phyloP scores from a whole-genome alignment of 345 rosid species.

The Streptanthus diversifolius region DNA sequence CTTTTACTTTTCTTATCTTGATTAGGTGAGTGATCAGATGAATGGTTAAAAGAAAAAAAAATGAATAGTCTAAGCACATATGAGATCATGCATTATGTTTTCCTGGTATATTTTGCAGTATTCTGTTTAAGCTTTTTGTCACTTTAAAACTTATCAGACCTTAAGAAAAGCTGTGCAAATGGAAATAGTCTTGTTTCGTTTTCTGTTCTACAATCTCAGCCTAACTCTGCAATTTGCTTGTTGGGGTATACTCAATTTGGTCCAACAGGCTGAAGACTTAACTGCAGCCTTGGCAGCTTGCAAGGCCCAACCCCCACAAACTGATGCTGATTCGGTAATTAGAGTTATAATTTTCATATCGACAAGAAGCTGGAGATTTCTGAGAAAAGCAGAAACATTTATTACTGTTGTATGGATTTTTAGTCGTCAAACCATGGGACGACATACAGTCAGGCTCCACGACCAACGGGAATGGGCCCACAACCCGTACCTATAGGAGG shows the following conservation, averaged over 20 bases:
- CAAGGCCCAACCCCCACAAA: conserved; percentile 53
- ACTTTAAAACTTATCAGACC: not conserved
- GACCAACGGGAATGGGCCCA: conserved; percentile 67
- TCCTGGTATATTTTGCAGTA: not conserved
- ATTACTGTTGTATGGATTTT: conserved; percentile 28
- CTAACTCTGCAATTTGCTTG: not conserved
- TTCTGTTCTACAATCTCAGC: not conserved
- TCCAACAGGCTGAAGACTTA: conserved; percentile 81
- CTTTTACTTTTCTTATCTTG: not conserved
- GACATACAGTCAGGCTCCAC: conserved; percentile 77
- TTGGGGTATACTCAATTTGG: not conserved
- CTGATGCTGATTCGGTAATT: conserved; percentile 64
- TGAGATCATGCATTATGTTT: not conserved
- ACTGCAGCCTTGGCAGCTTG: conserved; percentile 82
- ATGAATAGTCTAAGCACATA: not conserved
- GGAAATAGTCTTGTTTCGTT: not conserved
- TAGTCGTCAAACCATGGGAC: conserved; percentile 45
- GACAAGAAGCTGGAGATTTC: not conserved
- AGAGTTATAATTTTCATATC: not conserved
- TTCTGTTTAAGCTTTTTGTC: not conserved
- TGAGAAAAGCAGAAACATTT: not conserved
- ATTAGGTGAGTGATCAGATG: not conserved
- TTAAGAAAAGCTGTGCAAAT: not conserved
- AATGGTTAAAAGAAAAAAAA: not conserved
- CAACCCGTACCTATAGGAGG: conserved; percentile 72